Base-by-base conservation (phyloP, 2,329 filamentous ascomycete species). In the Penicillium sp. region DNA sequence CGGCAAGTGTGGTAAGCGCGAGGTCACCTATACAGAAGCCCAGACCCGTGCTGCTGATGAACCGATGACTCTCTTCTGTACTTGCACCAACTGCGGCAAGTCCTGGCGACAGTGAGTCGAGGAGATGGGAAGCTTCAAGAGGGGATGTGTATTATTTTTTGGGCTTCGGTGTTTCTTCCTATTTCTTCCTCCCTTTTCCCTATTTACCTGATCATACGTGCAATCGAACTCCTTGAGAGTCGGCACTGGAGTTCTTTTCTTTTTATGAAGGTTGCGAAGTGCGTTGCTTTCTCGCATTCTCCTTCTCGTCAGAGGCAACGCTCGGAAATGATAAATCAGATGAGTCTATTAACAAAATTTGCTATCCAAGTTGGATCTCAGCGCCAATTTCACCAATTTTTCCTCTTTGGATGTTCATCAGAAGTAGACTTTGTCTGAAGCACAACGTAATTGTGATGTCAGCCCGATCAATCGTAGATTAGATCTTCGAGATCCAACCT, bases 1-100 rank as follows among this genome's bases (percentile, higher is more conserved):
- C 78, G 86, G 91, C 69, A 92, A 92, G 75, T 99, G 94, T 77
- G 90, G 90, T 67, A 83, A 96, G 83, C 92, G 90, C 81, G 92
- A 91, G 81, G 94, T 97, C 70, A 92, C 89, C 75, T 99, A 99
- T 77, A 91, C 86, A 46, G 94, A 99, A 78, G 94, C 94, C 4
- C 94, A 99, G 81, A 99, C 94, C 14, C 84, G 94, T 61, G 90
- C 86, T 78, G 94, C 94, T 62, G 94, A 99, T 83, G 94, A 97
- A 78, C 93, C 93, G 68, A 79, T 79, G 77, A 79, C 77, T 31
- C 61, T 78, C 57, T 79, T 79, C 59, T 79, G 77, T 64, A 78
- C 77, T 39, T 79, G 77, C 60, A 47, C 77, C 66, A 75, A 76
- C 64, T 79, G 77, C 56, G 76, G 77, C 43, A 79, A 79, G 65